Evolutionary conservation across 371 early-diverging fungal genomes (phyloP).

Genomic region (Mortierella sp.): DNA sequence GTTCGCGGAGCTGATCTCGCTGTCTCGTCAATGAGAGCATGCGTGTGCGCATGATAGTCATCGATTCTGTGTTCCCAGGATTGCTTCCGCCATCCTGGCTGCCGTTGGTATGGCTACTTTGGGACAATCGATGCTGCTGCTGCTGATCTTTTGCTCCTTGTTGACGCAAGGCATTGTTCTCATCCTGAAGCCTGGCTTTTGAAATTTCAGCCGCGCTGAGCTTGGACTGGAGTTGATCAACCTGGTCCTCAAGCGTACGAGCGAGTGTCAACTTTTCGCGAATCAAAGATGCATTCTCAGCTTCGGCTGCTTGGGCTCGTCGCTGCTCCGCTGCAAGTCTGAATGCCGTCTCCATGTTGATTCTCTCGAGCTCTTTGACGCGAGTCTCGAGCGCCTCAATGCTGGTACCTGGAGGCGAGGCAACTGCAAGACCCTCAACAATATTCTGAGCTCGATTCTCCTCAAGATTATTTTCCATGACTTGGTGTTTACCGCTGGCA

Average conservation of each 20-base stretch:
- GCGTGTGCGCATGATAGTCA: slow-evolving; percentile 48
- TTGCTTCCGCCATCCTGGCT: slow-evolving; percentile 5
- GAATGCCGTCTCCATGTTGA: slow-evolving; percentile 45
- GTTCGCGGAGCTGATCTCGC: slow-evolving; percentile 48
- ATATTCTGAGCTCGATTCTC: slow-evolving; percentile 6
- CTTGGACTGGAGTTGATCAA: slow-evolving; percentile 49
- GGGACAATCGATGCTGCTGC: slow-evolving; percentile 3
- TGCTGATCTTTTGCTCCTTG: slow-evolving; percentile 25
- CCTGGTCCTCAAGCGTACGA: slow-evolving; percentile 48
- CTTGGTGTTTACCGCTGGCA: slow-evolving; percentile 31
- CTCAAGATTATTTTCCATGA: slow-evolving; percentile 12
- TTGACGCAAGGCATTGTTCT: slow-evolving; percentile 32
- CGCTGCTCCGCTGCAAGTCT: slow-evolving; percentile 50
- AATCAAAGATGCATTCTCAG: slow-evolving; percentile 40
- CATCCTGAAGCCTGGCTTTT: slow-evolving; percentile 41
- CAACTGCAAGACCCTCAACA: slow-evolving; percentile 18
- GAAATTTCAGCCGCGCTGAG: slow-evolving; percentile 45
- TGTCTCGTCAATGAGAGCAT: slow-evolving; percentile 46
- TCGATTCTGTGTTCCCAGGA: slow-evolving; percentile 22
- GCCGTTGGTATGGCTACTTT: neutral
- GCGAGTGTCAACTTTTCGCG: slow-evolving; percentile 49
- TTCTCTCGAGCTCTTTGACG: slow-evolving; percentile 43
- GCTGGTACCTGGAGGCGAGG: slow-evolving; percentile 5
- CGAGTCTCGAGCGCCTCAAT: slow-evolving; percentile 42
- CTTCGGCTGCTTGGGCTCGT: slow-evolving; percentile 43